phyloP scores from a whole-genome alignment of 768 basidiomycete species.

The Lyophyllum semitale region DNA sequence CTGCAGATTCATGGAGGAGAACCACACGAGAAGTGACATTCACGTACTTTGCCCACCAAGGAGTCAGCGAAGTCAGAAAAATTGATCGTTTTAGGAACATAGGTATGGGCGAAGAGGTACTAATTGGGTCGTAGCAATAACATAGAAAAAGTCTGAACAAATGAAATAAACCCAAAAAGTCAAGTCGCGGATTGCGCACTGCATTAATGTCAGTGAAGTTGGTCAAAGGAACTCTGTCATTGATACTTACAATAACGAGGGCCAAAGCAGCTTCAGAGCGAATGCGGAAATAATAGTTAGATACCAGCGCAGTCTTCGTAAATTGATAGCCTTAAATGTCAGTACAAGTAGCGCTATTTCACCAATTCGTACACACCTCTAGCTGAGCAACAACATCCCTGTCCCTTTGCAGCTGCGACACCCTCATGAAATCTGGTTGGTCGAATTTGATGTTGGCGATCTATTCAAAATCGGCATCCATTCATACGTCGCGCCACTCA shows the following conservation, averaged over 20 bases:
- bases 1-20: constrained; percentile 37
- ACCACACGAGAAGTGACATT: background rate
- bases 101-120: constrained; percentile 83
- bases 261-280: constrained; percentile 92
- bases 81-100: constrained; percentile 94
- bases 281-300: constrained; percentile 95
- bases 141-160: constrained; percentile 93
- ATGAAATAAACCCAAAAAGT: constrained; percentile 92
- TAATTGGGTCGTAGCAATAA: constrained; percentile 86
- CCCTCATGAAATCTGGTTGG: constrained; percentile 99
- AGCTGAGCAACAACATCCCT: constrained; percentile 96
- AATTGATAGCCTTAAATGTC: constrained; percentile 80
- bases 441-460: constrained; percentile 90
- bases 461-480: constrained; percentile 99
- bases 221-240: background rate
- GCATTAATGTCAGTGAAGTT: constrained; percentile 13
- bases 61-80: constrained; percentile 92
- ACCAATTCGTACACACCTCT: constrained; percentile 63
- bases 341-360: background rate
- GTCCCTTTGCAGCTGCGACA: constrained; percentile 92
- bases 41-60: constrained; percentile 86
- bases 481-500: constrained; percentile 97
- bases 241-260: constrained; percentile 67
- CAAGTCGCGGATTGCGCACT: constrained; percentile 87
- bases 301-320: constrained; percentile 90